Base-by-base conservation (phyloP, 495 filamentous ascomycete genomes). In the Hyphodiscus hymeniophilus region DNA sequence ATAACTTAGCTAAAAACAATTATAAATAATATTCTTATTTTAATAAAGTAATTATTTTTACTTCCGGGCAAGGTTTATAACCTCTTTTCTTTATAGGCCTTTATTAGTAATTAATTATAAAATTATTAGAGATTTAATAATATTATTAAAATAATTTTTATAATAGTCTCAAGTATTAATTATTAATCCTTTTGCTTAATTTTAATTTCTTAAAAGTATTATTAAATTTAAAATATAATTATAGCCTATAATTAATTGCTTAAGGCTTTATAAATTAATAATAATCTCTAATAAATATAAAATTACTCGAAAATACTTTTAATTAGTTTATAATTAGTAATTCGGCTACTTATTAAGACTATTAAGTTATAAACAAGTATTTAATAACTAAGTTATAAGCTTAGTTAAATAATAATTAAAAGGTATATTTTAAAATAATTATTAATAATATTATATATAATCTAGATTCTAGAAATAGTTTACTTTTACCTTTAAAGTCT, bases 401-500 rank as follows among this genome's bases (percentile, higher is more conserved):
- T 20, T 17, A 47, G 16, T 20, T 47, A 13, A 47, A 47, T 20
- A 7, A n/a, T 3, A 13, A 47, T 12, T 26, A 47, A 30, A 26
- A 10, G 7, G 2, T 17, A 12, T 33, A 8, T 28, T 45, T 45
- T 35, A 10, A 7, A 23, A 3, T 3, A 17, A 45, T 45, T 35
- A 23, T 38, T 18, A 23, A 22, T 26, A 32, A 15, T 15, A 38
- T 48, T 31, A 31, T 7, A 41, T 11, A 26, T 31, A 35, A 39
- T 48, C 23, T 20, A 20, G 10, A 48, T 28, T 48, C 23, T 20
- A 20, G 10, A 48, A 39, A 39, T 21, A 4, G 38, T 31, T 36
- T 23, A 54, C 34, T 58, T 55, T 21, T 58, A 56, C 31, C 28
- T 58, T 8, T 34, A 58, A 11, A 40, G 42, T 2, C 46, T 43